Conservation (phyloP, 1,139 yeast species). For the Torulaspora globosa region DNA sequence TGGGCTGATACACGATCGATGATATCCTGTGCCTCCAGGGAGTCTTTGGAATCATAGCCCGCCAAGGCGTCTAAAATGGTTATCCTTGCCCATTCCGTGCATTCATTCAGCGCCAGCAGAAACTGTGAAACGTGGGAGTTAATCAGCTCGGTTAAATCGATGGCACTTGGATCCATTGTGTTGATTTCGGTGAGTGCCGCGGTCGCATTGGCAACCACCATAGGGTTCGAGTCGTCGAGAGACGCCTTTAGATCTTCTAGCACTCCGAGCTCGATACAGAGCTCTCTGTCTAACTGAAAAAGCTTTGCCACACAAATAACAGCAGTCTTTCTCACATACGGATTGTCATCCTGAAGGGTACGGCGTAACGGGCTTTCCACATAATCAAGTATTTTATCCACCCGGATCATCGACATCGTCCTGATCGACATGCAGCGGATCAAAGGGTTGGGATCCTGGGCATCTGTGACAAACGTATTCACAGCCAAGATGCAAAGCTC, state of each 20-base stretch:
- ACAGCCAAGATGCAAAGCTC: conserved; percentile 95
- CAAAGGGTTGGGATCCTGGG: conserved; percentile 95
- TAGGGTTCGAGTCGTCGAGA: conserved; percentile 84
- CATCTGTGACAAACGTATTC: conserved; percentile 93
- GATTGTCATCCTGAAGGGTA: conserved; percentile 87
- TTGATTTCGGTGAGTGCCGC: conserved; percentile 80
- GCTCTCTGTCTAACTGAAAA: conserved; percentile 76
- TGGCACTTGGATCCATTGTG: conserved; percentile 55
- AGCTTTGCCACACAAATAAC: conserved; percentile 96
- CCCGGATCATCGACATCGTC: conserved; percentile 98
- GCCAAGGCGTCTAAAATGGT: conserved; percentile 79
- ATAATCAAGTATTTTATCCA: conserved; percentile 91
- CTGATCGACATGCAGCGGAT: conserved; percentile 94
- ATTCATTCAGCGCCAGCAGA: conserved; percentile 83
- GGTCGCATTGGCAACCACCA: conserved; percentile 94
- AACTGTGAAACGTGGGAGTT: conserved; percentile 45
- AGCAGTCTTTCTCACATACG: conserved; percentile 96
- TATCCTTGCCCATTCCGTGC: conserved; percentile 98
- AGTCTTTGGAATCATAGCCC: conserved; percentile 55
- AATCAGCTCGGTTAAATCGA: conserved; percentile 35
- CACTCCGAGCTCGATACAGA: conserved; percentile 86
- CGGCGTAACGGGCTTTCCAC: conserved; percentile 84
- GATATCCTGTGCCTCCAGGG: conserved; percentile 74
- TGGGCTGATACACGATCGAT: conserved; percentile 92
- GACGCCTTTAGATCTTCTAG: conserved; percentile 63